Evolutionary conservation across 495 filamentous ascomycete species (phyloP).

Genomic region (Penicillium manginii): DNA sequence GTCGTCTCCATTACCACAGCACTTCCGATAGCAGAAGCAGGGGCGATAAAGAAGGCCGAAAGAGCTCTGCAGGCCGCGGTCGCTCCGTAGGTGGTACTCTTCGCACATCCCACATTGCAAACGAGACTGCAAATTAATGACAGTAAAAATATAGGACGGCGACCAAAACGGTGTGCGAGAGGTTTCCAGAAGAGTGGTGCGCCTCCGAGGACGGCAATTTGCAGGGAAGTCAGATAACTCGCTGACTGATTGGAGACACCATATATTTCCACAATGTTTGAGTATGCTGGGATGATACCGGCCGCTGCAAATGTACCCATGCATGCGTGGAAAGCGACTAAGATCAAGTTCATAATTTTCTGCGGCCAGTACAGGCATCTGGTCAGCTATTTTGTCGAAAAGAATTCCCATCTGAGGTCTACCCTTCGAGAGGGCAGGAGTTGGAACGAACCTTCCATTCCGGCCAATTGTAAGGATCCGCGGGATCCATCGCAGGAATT

Average conservation of each 20-base stretch:
- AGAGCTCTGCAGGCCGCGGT: constrained; percentile 51
- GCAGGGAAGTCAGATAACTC: not conserved
- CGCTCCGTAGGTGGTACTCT: constrained; percentile 41
- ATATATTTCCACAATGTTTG: not conserved
- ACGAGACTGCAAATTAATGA: constrained; percentile 48
- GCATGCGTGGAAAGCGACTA: not conserved
- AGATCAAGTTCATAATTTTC: not conserved
- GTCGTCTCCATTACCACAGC: constrained; percentile 57
- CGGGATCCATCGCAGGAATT: not conserved
- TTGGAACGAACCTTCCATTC: not conserved
- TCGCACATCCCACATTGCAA: constrained; percentile 52
- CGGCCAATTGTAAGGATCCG: not conserved
- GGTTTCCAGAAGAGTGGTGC: constrained; percentile 59
- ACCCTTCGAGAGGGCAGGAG: not conserved
- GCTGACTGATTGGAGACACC: not conserved
- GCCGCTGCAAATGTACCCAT: not conserved
- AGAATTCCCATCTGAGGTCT: not conserved
- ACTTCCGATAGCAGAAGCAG: constrained; percentile 55
- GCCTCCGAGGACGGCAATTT: constrained; percentile 9
- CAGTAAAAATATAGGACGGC: constrained; percentile 54
- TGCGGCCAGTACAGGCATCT: not conserved
- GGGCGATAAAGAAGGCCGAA: constrained; percentile 54
- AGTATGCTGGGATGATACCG: not conserved
- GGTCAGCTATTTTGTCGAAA: not conserved
- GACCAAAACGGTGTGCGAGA: constrained; percentile 56